Conservation (phyloP, 306 rosid species). For the Prunus davidiana region DNA sequence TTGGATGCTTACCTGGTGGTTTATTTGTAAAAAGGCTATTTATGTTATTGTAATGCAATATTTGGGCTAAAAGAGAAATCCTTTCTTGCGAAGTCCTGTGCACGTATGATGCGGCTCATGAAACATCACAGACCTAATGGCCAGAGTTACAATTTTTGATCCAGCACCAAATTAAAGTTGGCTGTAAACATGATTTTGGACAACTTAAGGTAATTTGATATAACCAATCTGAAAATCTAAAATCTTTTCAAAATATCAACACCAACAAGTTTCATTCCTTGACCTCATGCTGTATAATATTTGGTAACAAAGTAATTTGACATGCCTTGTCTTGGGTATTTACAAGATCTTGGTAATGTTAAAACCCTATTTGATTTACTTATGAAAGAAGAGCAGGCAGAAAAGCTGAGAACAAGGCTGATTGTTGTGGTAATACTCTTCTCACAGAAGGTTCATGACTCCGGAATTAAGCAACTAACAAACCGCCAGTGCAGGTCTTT, state of each 20-base stretch:
- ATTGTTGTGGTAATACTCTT: neutral
- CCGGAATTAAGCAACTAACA: neutral
- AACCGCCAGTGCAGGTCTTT: neutral
- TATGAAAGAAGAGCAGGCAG: neutral
- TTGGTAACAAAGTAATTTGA: neutral
- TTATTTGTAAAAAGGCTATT: neutral
- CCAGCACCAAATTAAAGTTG: too few species aligned
- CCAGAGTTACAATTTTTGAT: too few species aligned
- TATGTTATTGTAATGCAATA: neutral
- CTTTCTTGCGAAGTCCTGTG: too few species aligned
- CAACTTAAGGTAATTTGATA: neutral
- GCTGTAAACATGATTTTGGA: too few species aligned
- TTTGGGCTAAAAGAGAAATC: too few species aligned
- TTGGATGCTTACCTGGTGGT: neutral
- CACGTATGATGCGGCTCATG: too few species aligned
- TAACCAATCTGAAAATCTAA: neutral
- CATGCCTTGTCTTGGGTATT: neutral
- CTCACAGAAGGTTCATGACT: conserved; percentile 21
- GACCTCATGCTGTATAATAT: neutral
- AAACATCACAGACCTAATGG: too few species aligned
- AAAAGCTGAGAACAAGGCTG: neutral
- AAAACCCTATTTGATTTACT: neutral
- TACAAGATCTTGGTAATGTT: neutral
- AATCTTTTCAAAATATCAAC: neutral
- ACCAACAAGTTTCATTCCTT: neutral